Evolutionary conservation across 2,329 filamentous ascomycete species (phyloP).

Genomic region (Helicocarpus griseus): DNA sequence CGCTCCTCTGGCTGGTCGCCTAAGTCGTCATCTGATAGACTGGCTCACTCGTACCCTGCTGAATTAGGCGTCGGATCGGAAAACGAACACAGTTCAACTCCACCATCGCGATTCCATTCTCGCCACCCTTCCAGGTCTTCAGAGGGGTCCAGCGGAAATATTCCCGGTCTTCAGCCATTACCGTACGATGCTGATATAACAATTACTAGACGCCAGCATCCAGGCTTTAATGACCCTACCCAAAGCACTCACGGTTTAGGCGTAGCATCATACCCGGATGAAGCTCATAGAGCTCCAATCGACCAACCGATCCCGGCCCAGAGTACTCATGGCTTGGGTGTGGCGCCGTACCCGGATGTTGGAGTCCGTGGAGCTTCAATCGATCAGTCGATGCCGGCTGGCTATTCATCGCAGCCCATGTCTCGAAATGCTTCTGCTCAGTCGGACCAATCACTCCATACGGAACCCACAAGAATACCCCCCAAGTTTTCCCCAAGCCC

Average conservation of each 20-base stretch:
- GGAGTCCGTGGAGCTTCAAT: constrained; percentile 1
- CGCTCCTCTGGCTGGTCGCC: constrained; percentile 2
- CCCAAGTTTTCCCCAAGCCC: constrained; percentile 8
- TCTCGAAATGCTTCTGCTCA: constrained; percentile 19
- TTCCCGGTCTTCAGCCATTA: constrained; percentile 12
- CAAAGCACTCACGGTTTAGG: neutral
- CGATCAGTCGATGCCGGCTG: constrained; percentile 8
- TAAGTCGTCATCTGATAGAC: constrained; percentile 11
- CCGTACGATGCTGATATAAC: constrained; percentile 28
- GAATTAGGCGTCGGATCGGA: constrained; percentile 19
- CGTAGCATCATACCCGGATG: constrained; percentile 2
- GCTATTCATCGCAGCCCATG: constrained; percentile 23
- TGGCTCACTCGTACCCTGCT: constrained; percentile 24
- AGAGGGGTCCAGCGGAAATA: constrained; percentile 1
- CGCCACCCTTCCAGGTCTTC: constrained; percentile 13
- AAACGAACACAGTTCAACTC: constrained; percentile 18
- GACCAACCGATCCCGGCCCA: constrained; percentile 6
- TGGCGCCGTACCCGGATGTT: constrained; percentile 3
- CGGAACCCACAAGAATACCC: constrained; percentile 13
- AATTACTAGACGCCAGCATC: constrained; percentile 16
- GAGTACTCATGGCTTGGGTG: neutral
- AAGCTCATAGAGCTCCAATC: constrained; percentile 1
- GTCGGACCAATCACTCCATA: constrained; percentile 17
- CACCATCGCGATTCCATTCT: constrained; percentile 18
- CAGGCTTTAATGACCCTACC: constrained; percentile 5